A percentile compares a stretch with the other conserved stretches of the same genome.
Evolutionary conservation across 495 filamentous ascomycete genomes (phyloP).

Genomic region (Aspergillus ostianus): DNA sequence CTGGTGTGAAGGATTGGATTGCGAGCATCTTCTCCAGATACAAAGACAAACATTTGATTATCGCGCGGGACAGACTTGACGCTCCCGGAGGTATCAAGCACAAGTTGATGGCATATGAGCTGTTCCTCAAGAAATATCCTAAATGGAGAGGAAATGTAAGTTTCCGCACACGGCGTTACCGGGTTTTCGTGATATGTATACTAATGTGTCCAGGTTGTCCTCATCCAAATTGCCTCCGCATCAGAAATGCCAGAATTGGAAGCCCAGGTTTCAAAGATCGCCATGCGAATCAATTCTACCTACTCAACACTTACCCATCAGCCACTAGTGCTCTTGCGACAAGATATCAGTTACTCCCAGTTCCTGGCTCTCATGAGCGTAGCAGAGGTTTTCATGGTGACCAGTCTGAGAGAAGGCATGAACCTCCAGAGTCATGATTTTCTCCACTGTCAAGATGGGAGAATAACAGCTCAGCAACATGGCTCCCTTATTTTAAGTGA

Average conservation of each 20-base stretch:
- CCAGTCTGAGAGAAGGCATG: slow-evolving; percentile 87
- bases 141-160: slow-evolving; percentile 71
- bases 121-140: slow-evolving; percentile 83
- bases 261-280: slow-evolving; percentile 78
- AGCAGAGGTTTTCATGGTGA: slow-evolving; percentile 82
- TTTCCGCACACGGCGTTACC: neutral
- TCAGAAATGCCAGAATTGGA: slow-evolving; percentile 76
- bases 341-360: slow-evolving; percentile 82
- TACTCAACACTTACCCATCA: slow-evolving; percentile 81
- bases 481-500: slow-evolving; percentile 88
- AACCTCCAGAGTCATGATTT: slow-evolving; percentile 87
- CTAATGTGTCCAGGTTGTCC: slow-evolving; percentile 51
- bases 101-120: slow-evolving; percentile 81
- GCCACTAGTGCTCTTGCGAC: slow-evolving; percentile 82
- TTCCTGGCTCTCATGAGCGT: slow-evolving; percentile 81
- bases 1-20: slow-evolving; percentile 71
- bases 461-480: slow-evolving; percentile 61
- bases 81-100: slow-evolving; percentile 81
- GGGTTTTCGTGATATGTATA: neutral
- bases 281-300: slow-evolving; percentile 77
- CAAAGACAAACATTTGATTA: slow-evolving; percentile 75
- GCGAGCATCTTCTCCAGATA: slow-evolving; percentile 68
- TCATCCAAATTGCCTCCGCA: slow-evolving; percentile 82
- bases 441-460: slow-evolving; percentile 81
- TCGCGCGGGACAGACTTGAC: slow-evolving; percentile 86